phyloP scores from a whole-genome alignment of 306 rosid species.

The Elaeagnus macrophylla region DNA sequence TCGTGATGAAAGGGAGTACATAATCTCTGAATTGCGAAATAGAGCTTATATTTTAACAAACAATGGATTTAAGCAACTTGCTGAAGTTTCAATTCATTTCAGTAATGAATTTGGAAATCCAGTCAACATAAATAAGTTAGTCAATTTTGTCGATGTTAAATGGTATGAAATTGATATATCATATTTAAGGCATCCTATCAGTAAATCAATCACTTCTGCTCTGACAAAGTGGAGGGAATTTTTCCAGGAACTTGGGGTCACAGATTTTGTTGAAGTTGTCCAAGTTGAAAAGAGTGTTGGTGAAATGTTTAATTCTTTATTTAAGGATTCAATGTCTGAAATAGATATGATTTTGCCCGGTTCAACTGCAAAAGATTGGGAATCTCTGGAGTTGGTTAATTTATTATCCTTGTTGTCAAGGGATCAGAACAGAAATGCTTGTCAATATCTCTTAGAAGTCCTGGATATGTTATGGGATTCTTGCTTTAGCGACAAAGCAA shows the following conservation, averaged over 20 bases:
- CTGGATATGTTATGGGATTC: conserved; percentile 82
- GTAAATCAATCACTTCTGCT: conserved; percentile 48
- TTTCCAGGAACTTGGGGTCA: conserved; percentile 64
- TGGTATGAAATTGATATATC: conserved; percentile 72
- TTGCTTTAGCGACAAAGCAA: conserved; percentile 57
- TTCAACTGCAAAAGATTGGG: conserved; percentile 67
- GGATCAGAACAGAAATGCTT: conserved; percentile 44
- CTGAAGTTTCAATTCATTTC: conserved; percentile 69
- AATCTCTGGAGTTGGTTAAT: conserved; percentile 60
- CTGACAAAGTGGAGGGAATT: conserved; percentile 66
- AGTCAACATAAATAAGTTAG: conserved; percentile 45
- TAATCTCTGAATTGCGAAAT: conserved; percentile 50
- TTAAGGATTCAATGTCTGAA: conserved; percentile 43
- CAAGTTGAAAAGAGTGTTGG: conserved; percentile 54
- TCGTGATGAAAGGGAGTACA: conserved; percentile 39
- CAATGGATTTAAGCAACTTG: conserved; percentile 61
- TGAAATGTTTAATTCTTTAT: conserved; percentile 34
- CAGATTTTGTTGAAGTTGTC: conserved; percentile 57
- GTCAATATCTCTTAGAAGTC: conserved; percentile 62
- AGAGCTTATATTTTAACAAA: conserved; percentile 62
- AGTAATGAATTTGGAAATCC: conserved; percentile 66
- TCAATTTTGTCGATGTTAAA: conserved; percentile 42
- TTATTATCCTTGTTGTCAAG: conserved; percentile 46
- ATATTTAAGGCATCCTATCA: conserved; percentile 66
- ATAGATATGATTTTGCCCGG: conserved; percentile 51